Evolutionary conservation across 192 early-diverging fungal genomes (phyloP).

Genomic region (Gaertneriomyces semiglobifer): DNA sequence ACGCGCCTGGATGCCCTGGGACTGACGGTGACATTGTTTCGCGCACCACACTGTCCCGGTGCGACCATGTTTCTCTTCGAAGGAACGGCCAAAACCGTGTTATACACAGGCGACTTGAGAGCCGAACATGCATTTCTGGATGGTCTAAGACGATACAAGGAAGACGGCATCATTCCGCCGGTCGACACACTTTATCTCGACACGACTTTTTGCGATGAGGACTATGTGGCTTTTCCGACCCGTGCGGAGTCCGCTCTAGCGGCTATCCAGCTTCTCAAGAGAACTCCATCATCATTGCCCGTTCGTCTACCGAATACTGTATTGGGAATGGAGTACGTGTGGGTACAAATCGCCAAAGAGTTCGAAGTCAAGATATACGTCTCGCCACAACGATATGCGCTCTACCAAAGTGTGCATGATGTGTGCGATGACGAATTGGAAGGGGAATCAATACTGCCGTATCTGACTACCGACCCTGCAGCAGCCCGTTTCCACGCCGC

Average conservation of each 20-base stretch:
- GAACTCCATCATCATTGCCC: no score
- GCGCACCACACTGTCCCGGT: constrained; percentile 51
- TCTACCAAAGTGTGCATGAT: background rate
- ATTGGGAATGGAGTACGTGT: constrained; percentile 1
- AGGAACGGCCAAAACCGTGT: constrained; percentile 30
- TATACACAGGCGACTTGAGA: constrained; percentile 42
- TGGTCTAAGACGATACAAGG: constrained; percentile 17
- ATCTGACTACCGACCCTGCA: constrained; percentile 19
- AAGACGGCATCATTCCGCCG: constrained; percentile 28
- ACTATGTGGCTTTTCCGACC: constrained; percentile 34
- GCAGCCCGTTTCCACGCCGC: constrained; percentile 24
- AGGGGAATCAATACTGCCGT: background rate
- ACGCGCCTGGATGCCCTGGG: constrained; percentile 25
- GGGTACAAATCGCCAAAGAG: constrained; percentile 38
- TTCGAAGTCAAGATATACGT: constrained; percentile 39
- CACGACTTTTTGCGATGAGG: constrained; percentile 46
- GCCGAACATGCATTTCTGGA: constrained; percentile 31
- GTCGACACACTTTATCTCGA: constrained; percentile 42
- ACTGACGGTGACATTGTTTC: constrained; percentile 37
- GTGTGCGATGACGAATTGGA: no score
- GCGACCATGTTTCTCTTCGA: constrained; percentile 49
- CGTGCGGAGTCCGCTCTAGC: constrained; percentile 16
- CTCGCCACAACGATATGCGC: background rate
- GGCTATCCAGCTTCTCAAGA: constrained; percentile 2
- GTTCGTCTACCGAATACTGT: no score